Conservation (phyloP, 2,329 filamentous ascomycete genomes). For the Scedosporium dehoogii region DNA sequence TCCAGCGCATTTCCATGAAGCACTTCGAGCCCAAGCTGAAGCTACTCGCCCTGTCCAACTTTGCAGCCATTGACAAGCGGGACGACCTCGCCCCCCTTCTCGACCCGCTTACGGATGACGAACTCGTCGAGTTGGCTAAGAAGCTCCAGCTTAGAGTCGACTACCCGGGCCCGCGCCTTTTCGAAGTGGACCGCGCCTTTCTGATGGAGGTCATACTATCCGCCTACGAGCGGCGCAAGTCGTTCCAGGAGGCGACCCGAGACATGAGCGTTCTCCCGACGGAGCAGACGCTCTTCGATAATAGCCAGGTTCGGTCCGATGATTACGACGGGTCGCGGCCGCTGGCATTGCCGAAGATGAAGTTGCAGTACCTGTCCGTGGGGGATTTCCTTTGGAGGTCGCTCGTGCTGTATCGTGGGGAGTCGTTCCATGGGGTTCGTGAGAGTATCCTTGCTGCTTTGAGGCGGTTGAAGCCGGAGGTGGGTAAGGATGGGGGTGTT, state of each 20-base stretch:
- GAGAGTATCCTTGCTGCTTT: conserved; percentile 81
- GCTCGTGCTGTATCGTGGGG: conserved; percentile 76
- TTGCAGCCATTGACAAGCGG: conserved; percentile 74
- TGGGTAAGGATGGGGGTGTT: conserved; percentile 52
- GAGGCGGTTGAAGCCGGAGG: conserved; percentile 65
- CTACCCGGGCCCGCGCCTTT: conserved; percentile 64
- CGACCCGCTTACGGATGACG: conserved; percentile 60
- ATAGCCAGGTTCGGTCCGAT: conserved; percentile 69
- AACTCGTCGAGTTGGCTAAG: conserved; percentile 59
- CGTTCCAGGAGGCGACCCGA: conserved; percentile 71
- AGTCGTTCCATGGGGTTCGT: conserved; percentile 87
- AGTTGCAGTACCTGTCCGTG: conserved; percentile 88
- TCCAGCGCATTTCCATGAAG: conserved; percentile 71
- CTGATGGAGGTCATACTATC: conserved; percentile 64
- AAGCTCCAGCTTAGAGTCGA: conserved; percentile 67
- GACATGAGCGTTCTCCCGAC: conserved; percentile 73
- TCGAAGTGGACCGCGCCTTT: conserved; percentile 55
- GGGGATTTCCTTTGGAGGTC: conserved; percentile 97
- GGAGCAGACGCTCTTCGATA: conserved; percentile 71
- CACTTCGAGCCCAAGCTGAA: conserved; percentile 83
- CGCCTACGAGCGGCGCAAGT: conserved; percentile 64
- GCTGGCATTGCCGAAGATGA: conserved; percentile 85
- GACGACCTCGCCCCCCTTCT: conserved; percentile 71
- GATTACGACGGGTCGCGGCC: conserved; percentile 79
- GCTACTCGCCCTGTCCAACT: conserved; percentile 87